Percentiles rank a stretch among this genome's conserved stretches.
Conservation (phyloP, 441 rosid genomes). For the Croton setiger region DNA sequence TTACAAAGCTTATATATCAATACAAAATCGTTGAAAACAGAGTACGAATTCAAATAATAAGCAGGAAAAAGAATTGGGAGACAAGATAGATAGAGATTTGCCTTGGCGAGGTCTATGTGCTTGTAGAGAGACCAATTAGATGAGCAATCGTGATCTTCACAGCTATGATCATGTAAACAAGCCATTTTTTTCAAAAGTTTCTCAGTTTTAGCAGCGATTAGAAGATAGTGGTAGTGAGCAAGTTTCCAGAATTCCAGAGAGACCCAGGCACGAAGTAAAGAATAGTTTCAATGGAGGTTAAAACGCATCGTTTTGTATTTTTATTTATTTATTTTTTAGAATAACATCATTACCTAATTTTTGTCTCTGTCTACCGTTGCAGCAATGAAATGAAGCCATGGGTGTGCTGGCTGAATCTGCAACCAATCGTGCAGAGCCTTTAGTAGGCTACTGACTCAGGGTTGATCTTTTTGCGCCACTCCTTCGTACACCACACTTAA, state of each 20-base stretch:
- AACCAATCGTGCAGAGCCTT: too few relatives aligned
- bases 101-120: conserved; percentile 91
- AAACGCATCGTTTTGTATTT: conserved; percentile 1
- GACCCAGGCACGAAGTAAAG: neutral
- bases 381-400: too few relatives aligned
- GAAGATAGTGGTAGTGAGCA: neutral
- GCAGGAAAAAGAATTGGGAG: too few relatives aligned
- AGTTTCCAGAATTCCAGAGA: too few relatives aligned
- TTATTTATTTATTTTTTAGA: too few relatives aligned
- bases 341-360: too few relatives aligned
- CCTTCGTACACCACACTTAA: too few relatives aligned
- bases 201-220: neutral
- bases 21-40: neutral
- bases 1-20: neutral
- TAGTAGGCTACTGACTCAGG: too few relatives aligned
- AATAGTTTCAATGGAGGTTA: neutral
- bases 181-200: conserved; percentile 40
- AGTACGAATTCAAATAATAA: neutral
- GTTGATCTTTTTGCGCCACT: too few relatives aligned
- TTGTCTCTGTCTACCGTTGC: too few relatives aligned
- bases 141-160: conserved; percentile 92
- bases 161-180: conserved; percentile 87
- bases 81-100: conserved; percentile 15
- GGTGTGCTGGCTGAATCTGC: too few relatives aligned
- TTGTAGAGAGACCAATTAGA: conserved; percentile 95